phyloP scores from a whole-genome alignment of 257 asterid genomes.

The Cinchona pubescens region DNA sequence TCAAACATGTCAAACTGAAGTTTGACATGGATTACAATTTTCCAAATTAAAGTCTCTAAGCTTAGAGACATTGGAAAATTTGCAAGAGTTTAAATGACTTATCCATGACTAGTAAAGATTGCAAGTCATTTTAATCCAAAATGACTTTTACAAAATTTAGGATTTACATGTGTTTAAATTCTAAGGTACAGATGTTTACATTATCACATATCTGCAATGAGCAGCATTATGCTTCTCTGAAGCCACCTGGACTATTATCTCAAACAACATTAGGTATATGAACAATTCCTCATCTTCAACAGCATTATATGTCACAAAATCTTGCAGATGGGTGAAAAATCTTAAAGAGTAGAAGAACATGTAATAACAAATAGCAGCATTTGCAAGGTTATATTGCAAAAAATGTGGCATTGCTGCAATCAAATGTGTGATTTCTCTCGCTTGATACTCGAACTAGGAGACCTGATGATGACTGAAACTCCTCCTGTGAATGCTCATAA shows the following conservation, averaged over 20 bases:
- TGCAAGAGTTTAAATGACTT: background rate
- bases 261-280: background rate
- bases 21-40: no score
- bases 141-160: background rate
- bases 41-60: background rate
- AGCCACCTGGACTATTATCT: background rate
- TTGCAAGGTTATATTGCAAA: background rate
- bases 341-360: no score
- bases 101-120: background rate
- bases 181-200: background rate
- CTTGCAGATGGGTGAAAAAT: constrained; percentile 2
- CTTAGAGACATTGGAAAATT: background rate
- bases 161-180: background rate
- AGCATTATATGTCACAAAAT: background rate
- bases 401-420: background rate
- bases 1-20: no score
- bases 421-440: background rate
- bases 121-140: background rate
- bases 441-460: constrained; percentile 4
- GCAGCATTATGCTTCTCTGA: background rate
- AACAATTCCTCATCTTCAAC: background rate
- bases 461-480: constrained; percentile 38
- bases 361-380: no score
- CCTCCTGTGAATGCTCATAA: constrained; percentile 73
- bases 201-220: background rate